Evolutionary conservation across 108 stramenopile genomes (phyloP).

Genomic region (Cylindrotheca closterium): DNA sequence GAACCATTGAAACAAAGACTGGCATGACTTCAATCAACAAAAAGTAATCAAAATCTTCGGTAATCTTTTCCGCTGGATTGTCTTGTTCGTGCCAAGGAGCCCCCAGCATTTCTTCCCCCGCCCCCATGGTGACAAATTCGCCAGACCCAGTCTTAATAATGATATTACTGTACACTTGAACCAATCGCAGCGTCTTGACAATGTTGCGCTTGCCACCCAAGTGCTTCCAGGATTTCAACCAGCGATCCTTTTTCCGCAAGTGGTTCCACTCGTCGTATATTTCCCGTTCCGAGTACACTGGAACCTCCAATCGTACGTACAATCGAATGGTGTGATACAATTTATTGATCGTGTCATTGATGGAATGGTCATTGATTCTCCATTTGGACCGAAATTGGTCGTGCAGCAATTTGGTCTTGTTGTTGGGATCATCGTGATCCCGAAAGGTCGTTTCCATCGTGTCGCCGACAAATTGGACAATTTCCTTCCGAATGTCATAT

Average conservation of each 20-base stretch:
- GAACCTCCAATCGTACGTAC: slow-evolving; percentile 17
- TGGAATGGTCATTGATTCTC: slow-evolving; percentile 9
- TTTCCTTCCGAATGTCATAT: slow-evolving; percentile 18
- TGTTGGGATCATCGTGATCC: slow-evolving; percentile 26
- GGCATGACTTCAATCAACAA: background rate
- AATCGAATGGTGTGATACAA: background rate
- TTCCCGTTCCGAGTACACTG: slow-evolving; percentile 5
- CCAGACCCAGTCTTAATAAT: slow-evolving; percentile 1
- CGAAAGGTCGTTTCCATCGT: slow-evolving; percentile 42
- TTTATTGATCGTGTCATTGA: slow-evolving; percentile 36
- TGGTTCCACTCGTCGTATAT: slow-evolving; percentile 1
- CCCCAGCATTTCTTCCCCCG: background rate
- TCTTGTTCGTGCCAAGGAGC: background rate
- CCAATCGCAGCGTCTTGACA: slow-evolving; percentile 37
- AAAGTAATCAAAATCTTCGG: background rate
- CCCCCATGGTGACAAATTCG: background rate
- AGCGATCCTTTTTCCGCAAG: slow-evolving; percentile 25
- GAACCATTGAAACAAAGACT: background rate
- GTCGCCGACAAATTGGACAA: slow-evolving; percentile 43
- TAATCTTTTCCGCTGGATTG: background rate
- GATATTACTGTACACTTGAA: slow-evolving; percentile 37
- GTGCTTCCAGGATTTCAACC: slow-evolving; percentile 24
- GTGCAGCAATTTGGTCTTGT: background rate
- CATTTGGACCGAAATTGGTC: background rate
- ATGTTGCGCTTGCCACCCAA: slow-evolving; percentile 48